These are phyloP conservation scores for Penicillium decumbens DNA, from an alignment of 2,329 filamentous ascomycete species.

Conservation along the genomic window DNA sequence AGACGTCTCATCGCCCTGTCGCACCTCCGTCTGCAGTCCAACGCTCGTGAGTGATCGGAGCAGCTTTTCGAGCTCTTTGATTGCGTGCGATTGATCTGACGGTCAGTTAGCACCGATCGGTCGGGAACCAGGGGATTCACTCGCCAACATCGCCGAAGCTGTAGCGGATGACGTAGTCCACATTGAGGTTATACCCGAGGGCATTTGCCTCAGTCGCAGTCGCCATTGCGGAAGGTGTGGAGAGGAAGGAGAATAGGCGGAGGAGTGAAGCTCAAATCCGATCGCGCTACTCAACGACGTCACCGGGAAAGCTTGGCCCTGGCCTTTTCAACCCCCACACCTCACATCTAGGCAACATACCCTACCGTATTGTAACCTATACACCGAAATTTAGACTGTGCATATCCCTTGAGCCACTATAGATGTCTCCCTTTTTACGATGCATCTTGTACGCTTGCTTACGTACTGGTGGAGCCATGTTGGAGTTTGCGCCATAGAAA, in stretches of 20 bases:
- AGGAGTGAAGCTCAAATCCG: conserved; percentile 5
- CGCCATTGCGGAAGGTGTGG: conserved; percentile 24
- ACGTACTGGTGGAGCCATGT: no score
- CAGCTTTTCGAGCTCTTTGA: conserved; percentile 72
- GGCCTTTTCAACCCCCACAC: neutral
- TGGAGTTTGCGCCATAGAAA: no score
- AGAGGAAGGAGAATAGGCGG: conserved; percentile 3
- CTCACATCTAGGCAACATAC: no score
- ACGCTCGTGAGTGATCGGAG: conserved; percentile 69
- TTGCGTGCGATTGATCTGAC: conserved; percentile 64
- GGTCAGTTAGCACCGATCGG: conserved; percentile 2
- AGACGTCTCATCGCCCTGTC: conserved; percentile 69
- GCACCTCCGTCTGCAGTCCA: conserved; percentile 81
- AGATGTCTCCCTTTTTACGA: no score
- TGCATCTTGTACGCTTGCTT: no score
- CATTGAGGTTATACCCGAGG: conserved; percentile 57
- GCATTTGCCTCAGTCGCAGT: conserved; percentile 24
- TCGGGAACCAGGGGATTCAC: conserved; percentile 10
- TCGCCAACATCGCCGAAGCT: conserved; percentile 64
- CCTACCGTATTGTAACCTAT: no score
- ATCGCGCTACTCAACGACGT: conserved; percentile 15
- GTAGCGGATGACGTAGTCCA: conserved; percentile 87
- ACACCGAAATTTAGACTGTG: no score
- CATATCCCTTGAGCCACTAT: no score
- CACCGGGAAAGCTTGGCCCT: conserved; percentile 16